phyloP scores from a whole-genome alignment of 768 basidiomycete genomes.

The Mycena indigotica region DNA sequence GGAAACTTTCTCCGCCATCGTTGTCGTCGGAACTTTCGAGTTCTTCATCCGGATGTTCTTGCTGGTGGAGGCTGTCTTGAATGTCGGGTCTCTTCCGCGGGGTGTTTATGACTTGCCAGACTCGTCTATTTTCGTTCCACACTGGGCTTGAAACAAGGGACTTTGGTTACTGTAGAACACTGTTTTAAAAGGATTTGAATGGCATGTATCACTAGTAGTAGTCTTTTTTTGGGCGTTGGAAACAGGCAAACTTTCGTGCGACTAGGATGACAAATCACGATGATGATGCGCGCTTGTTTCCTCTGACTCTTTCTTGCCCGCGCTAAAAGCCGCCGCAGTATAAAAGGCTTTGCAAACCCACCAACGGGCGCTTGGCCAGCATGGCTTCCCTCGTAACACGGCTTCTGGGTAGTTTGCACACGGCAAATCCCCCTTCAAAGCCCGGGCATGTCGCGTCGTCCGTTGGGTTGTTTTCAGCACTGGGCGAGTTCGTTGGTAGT shows the following conservation, averaged over 20 bases:
- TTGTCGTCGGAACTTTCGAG: neutral
- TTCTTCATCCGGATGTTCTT: neutral
- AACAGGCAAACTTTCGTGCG: too few species aligned
- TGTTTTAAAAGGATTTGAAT: neutral
- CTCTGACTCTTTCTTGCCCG: too few species aligned
- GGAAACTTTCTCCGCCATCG: neutral
- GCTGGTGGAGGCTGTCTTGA: neutral
- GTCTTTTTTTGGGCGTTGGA: too few species aligned
- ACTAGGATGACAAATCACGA: too few species aligned
- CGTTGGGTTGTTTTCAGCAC: neutral
- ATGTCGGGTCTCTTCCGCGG: neutral
- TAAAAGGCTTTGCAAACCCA: too few species aligned
- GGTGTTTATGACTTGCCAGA: neutral
- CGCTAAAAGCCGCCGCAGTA: too few species aligned
- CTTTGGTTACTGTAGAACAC: neutral
- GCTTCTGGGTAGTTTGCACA: neutral
- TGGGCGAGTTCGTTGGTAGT: neutral
- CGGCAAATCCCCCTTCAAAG: neutral
- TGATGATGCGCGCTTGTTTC: too few species aligned
- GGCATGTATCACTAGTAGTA: neutral
- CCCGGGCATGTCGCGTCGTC: conserved; percentile 18
- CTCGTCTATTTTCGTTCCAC: neutral
- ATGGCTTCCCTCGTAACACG: neutral
- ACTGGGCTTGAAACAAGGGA: neutral
- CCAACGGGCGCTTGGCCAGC: too few species aligned